Conservation (phyloP, 139 green algal species). For the Chlorella sp. region DNA sequence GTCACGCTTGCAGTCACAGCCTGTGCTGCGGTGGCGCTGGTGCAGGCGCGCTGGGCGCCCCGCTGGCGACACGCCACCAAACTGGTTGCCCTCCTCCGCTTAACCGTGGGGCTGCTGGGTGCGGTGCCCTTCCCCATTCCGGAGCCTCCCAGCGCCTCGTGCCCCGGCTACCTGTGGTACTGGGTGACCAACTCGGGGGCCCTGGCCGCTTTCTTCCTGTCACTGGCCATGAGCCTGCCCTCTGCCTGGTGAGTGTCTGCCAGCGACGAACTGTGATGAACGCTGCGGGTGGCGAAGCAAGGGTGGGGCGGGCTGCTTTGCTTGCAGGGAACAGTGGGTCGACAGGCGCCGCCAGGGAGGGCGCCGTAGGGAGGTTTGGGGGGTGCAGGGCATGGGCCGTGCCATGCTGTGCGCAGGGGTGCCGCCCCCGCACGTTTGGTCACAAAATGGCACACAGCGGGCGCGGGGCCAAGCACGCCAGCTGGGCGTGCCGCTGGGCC, state of each 20-base stretch:
- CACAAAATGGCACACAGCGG: too few relatives aligned
- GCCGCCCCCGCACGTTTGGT: too few relatives aligned
- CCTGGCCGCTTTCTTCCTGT: background rate
- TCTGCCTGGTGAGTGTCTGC: background rate
- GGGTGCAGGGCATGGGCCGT: too few relatives aligned
- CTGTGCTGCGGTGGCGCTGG: background rate
- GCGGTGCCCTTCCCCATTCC: background rate
- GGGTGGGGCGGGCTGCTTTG: too few relatives aligned
- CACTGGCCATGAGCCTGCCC: background rate
- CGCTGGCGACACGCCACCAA: too few relatives aligned
- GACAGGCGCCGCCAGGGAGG: too few relatives aligned
- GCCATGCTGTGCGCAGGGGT: too few relatives aligned
- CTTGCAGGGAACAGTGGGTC: background rate
- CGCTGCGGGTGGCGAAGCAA: too few relatives aligned
- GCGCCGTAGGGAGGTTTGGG: too few relatives aligned
- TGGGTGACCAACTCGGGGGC: background rate
- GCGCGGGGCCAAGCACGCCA: too few relatives aligned
- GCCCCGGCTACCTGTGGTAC: background rate
- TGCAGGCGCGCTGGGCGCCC: background rate
- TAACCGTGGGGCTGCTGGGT: background rate
- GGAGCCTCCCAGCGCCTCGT: background rate
- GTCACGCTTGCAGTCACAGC: background rate
- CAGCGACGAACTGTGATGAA: too few relatives aligned
- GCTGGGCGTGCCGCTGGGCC: too few relatives aligned
- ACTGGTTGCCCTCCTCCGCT: background rate